Evolutionary conservation across 345 rosid genomes (phyloP).

Genomic region (Eucalyptus decipiens): DNA sequence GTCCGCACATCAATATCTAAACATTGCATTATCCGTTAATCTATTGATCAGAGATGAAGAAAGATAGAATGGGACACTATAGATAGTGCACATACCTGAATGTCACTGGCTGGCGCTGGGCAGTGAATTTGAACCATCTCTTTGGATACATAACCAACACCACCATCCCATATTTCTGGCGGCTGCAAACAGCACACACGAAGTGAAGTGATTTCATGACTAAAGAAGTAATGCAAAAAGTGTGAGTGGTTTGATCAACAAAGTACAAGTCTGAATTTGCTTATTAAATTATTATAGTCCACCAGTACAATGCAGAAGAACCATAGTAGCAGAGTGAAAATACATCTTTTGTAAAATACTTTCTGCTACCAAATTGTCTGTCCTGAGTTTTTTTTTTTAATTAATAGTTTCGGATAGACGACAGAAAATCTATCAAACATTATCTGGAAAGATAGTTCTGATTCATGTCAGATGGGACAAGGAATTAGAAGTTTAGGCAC

Average conservation of each 20-base stretch:
- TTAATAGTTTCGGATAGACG: background rate
- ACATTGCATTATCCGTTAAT: background rate
- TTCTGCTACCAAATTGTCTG: background rate
- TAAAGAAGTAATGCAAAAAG: background rate
- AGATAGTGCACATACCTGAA: conserved; percentile 18
- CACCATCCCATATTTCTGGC: conserved; percentile 50
- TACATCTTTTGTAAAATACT: background rate
- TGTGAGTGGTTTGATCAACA: background rate
- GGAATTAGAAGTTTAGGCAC: background rate
- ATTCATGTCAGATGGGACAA: background rate
- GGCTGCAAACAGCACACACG: conserved; percentile 11
- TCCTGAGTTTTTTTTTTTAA: background rate
- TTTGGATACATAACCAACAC: conserved; percentile 47
- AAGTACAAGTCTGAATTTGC: background rate
- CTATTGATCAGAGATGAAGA: background rate
- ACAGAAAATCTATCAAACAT: background rate
- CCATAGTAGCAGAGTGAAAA: background rate
- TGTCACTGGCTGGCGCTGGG: conserved; percentile 47
- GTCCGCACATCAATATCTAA: conserved; percentile 53
- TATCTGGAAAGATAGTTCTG: background rate
- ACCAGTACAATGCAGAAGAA: background rate
- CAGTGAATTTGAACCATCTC: conserved; percentile 47
- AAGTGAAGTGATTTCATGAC: background rate
- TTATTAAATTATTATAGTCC: background rate
- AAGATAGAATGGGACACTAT: background rate